Base-by-base conservation (phyloP, 2,329 filamentous ascomycete genomes). In the Cryphonectria nitschkei region DNA sequence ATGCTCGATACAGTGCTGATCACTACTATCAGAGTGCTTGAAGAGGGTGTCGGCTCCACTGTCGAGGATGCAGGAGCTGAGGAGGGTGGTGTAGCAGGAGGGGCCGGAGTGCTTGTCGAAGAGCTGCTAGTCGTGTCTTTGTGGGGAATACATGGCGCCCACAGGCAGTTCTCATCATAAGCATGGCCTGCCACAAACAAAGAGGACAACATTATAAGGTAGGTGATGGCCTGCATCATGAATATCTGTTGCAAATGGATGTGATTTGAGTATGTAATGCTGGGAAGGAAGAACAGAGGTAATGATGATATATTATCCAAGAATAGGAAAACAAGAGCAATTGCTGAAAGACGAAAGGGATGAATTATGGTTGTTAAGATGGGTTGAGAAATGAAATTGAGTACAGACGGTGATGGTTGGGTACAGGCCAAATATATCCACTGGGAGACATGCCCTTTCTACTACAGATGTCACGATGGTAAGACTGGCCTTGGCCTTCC, bases 161-260 rank as follows among this genome's bases (percentile, higher is more conserved):
- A 58, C 26, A 58, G 29, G 29, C 54, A 32, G 29, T 58, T 58
- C 29, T 58, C 54, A 32, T 58, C 54, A 34, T 58, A 58, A n/a
- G 54, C 54, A 32, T 58, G 26, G 26, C 54, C 29, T 34, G 29
- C 54, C 29, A 32, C 54, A 32, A 58, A 19, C 6, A 58, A 14
- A 5, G 54, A 58, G 54, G 54, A 34, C 14, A 58, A 3, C 13
- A 58, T 58, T 34, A 58, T 14, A 14, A 58, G 14, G 29, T 58
- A 58, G 29, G 5, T 58, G 54, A 58, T 58, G 54, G 54, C 54
- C 54, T 58, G 54, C 54, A 58, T 58, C 54, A 14, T 16, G 29
- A 26, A 16, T 34, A 13, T 34, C 4, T 32, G 16, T 29, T 26
- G 4, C 13, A 6, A 32, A 7, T 50, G 22, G 26, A 16, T 56